Percentiles rank a stretch among this genome's conserved stretches.
These are phyloP conservation scores for Blastocystis sp. DNA, from an alignment of 352 stramenopile species.

Conservation along the genomic window DNA sequence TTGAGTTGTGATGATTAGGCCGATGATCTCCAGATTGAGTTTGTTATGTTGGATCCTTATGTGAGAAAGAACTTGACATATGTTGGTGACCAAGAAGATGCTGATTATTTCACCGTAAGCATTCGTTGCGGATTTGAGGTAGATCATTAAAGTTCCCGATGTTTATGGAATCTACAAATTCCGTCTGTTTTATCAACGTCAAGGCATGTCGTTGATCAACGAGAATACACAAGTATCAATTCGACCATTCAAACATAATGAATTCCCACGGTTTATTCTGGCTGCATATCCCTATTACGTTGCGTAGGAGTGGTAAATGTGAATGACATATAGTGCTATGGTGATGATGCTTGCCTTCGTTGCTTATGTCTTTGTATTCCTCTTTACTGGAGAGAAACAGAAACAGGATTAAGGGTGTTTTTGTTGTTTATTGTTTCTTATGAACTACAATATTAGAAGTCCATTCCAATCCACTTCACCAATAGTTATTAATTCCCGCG, in stretches of 20 bases:
- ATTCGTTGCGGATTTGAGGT: neutral
- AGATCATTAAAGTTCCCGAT: constrained; percentile 74
- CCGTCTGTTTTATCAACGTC: constrained; percentile 83
- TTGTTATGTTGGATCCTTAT: constrained; percentile 88
- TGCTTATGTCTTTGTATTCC: constrained; percentile 83
- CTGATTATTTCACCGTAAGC: constrained; percentile 20
- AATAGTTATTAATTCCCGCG: too few species aligned
- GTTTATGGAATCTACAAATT: constrained; percentile 90
- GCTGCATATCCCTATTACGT: constrained; percentile 87
- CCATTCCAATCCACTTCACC: too few species aligned
- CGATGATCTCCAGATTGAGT: constrained; percentile 85
- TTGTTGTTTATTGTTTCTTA: constrained; percentile 62
- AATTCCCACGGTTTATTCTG: constrained; percentile 89
- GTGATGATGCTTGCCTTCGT: constrained; percentile 85
- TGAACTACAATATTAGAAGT: too few species aligned
- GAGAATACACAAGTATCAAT: constrained; percentile 84
- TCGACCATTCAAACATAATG: constrained; percentile 88
- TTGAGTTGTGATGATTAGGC: constrained; percentile 70
- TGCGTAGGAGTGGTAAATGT: constrained; percentile 68
- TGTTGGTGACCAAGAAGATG: constrained; percentile 41
- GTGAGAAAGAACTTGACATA: constrained; percentile 81
- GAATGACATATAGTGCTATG: constrained; percentile 73
- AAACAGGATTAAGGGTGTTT: constrained; percentile 49
- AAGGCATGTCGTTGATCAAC: constrained; percentile 81
- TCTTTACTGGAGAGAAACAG: constrained; percentile 79